Evolutionary conservation across 202 grass and related monocot species (phyloP).

Genomic region (Panicum hallii): DNA sequence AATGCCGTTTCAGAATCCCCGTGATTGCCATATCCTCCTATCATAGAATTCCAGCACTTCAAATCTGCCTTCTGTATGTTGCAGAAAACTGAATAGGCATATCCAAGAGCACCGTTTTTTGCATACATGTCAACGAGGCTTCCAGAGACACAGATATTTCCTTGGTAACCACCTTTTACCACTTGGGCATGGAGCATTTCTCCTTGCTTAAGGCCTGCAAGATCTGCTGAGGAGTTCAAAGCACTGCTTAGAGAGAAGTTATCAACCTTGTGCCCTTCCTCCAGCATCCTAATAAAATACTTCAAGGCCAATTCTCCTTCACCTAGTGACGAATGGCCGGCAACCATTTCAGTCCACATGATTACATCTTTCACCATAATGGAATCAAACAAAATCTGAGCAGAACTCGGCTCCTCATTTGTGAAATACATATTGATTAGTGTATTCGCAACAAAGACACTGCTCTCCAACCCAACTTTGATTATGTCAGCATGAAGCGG

Average conservation of each 20-base stretch:
- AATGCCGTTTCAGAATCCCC: slow-evolving; percentile 77
- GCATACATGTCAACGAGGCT: slow-evolving; percentile 90
- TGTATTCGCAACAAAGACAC: slow-evolving; percentile 76
- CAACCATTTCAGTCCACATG: slow-evolving; percentile 97
- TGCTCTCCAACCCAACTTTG: slow-evolving; percentile 62
- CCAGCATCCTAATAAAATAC: slow-evolving; percentile 75
- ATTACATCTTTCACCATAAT: slow-evolving; percentile 69
- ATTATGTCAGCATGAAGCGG: slow-evolving; percentile 69
- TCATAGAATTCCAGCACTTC: slow-evolving; percentile 95
- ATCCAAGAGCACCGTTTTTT: slow-evolving; percentile 69
- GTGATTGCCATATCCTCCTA: slow-evolving; percentile 77
- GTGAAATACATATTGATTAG: slow-evolving; percentile 96
- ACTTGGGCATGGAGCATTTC: slow-evolving; percentile 80
- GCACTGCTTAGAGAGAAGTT: slow-evolving; percentile 90
- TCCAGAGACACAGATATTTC: slow-evolving; percentile 77
- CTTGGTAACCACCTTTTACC: slow-evolving; percentile 66
- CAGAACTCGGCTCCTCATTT: slow-evolving; percentile 57
- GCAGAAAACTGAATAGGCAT: slow-evolving; percentile 61
- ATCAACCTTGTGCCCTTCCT: slow-evolving; percentile 74
- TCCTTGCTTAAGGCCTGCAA: slow-evolving; percentile 74
- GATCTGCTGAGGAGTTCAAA: slow-evolving; percentile 67
- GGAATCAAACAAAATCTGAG: slow-evolving; percentile 66
- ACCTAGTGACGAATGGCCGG: slow-evolving; percentile 68
- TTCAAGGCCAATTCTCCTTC: slow-evolving; percentile 73
- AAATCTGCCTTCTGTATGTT: slow-evolving; percentile 63